Evolutionary conservation across 129 eudicot genomes (phyloP).

Genomic region (Calendula officinalis): DNA sequence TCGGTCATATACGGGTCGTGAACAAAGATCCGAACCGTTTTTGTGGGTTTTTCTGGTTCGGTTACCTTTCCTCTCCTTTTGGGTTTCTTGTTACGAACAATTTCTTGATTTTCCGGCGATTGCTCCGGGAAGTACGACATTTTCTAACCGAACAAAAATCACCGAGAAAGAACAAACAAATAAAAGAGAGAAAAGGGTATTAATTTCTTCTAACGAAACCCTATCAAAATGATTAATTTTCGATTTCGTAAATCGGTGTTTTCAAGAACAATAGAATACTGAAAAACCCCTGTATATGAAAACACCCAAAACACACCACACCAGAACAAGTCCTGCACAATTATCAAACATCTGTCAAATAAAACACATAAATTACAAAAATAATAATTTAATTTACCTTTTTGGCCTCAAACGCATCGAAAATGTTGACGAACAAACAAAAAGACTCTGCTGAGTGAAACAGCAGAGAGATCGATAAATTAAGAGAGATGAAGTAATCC

Average conservation of each 20-base stretch:
- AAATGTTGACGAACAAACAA: constrained; percentile 35
- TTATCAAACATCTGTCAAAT: constrained; percentile 10
- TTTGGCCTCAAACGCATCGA: constrained; percentile 99
- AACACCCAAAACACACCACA: constrained; percentile 86
- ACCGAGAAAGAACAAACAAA: constrained; percentile 18
- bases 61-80: constrained; percentile 21
- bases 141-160: constrained; percentile 18
- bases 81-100: constrained; percentile 20
- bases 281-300: constrained; percentile 56
- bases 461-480: constrained; percentile 49
- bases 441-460: constrained; percentile 52
- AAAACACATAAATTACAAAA: background rate
- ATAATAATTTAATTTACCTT: constrained; percentile 38
- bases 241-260: constrained; percentile 38
- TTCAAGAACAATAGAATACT: constrained; percentile 53
- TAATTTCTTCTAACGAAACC: background rate
- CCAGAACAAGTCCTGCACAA: constrained; percentile 96
- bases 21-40: constrained; percentile 56
- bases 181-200: background rate
- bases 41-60: constrained; percentile 19
- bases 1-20: constrained; percentile 77
- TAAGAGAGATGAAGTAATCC: constrained; percentile 36
- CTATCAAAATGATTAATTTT: background rate
- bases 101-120: constrained; percentile 27
- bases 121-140: constrained; percentile 40